phyloP scores from a whole-genome alignment of 192 early-diverging fungal genomes.

The Ambispora gerdemannii region DNA sequence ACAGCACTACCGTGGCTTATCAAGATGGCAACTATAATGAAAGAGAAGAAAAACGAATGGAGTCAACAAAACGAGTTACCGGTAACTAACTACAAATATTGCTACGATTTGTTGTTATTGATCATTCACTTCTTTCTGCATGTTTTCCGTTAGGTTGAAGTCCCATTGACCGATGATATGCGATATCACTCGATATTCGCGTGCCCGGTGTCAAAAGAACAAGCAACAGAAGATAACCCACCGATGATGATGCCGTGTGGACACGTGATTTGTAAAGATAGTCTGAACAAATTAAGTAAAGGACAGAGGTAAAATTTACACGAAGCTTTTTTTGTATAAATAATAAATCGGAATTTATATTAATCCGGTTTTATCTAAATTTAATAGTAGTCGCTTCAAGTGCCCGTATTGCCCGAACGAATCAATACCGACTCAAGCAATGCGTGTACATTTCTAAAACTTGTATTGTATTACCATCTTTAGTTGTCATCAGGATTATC shows the following conservation, averaged over 20 bases:
- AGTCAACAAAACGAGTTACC: conserved; percentile 88
- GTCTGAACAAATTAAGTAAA: conserved; percentile 76
- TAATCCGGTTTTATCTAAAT: conserved; percentile 12
- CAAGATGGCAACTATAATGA: conserved; percentile 88
- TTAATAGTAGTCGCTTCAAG: conserved; percentile 70
- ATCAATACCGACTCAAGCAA: conserved; percentile 71
- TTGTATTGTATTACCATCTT: no score
- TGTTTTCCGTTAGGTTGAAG: conserved; percentile 56
- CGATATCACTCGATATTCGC: conserved; percentile 94
- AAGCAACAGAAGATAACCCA: conserved; percentile 87
- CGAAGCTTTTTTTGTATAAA: background rate
- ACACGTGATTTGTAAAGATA: conserved; percentile 93
- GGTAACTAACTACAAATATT: conserved; percentile 41
- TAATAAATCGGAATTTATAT: background rate
- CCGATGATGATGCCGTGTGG: conserved; percentile 99
- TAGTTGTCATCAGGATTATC: no score
- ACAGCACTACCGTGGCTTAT: conserved; percentile 86
- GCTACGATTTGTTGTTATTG: background rate
- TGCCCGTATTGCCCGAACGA: conserved; percentile 97
- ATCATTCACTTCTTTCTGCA: background rate
- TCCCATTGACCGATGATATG: conserved; percentile 81
- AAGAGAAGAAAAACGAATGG: conserved; percentile 85
- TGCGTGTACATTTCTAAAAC: conserved; percentile 73
- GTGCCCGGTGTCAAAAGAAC: conserved; percentile 96
- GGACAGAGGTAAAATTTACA: conserved; percentile 52